Conservation (phyloP, 2,329 filamentous ascomycete species). For the Bipolaris sorokiniana region DNA sequence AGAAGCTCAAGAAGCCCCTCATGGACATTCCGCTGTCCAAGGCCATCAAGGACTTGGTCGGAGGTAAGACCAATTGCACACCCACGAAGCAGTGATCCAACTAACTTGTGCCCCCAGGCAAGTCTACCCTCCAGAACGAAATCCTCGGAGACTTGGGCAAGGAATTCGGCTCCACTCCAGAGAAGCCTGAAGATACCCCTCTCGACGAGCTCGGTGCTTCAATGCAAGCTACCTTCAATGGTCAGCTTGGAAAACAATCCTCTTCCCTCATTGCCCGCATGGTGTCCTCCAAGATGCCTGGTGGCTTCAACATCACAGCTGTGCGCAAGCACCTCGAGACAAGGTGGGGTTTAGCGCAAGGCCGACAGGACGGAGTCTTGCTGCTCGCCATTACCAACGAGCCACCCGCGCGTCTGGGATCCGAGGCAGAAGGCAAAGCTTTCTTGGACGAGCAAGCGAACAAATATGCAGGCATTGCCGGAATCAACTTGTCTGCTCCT, state of each 20-base stretch:
- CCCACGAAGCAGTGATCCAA: constrained; percentile 20
- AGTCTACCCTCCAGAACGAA: constrained; percentile 98
- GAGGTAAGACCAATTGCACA: constrained; percentile 68
- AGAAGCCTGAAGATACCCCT: constrained; percentile 97
- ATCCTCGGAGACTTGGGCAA: constrained; percentile 97
- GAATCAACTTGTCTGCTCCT: constrained; percentile 80
- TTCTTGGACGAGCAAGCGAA: constrained; percentile 88
- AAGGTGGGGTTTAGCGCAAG: constrained; percentile 84
- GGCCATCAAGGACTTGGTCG: constrained; percentile 97
- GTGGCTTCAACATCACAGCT: constrained; percentile 97
- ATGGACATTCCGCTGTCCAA: constrained; percentile 90
- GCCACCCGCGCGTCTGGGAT: constrained; percentile 83
- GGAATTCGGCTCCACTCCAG: constrained; percentile 96
- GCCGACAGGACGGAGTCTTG: constrained; percentile 89
- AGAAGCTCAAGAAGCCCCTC: constrained; percentile 96
- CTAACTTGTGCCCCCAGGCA: constrained; percentile 63
- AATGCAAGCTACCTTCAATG: constrained; percentile 99
- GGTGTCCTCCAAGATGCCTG: constrained; percentile 99
- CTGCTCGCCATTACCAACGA: constrained; percentile 92
- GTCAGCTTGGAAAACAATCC: constrained; percentile 96
- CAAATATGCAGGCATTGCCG: constrained; percentile 84
- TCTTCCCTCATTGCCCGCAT: constrained; percentile 90
- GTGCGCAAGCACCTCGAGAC: constrained; percentile 95
- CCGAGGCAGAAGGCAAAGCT: constrained; percentile 87
- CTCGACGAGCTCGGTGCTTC: constrained; percentile 92